Base-by-base conservation (phyloP, 768 basidiomycete species). In the Kockovaella imperatae region DNA sequence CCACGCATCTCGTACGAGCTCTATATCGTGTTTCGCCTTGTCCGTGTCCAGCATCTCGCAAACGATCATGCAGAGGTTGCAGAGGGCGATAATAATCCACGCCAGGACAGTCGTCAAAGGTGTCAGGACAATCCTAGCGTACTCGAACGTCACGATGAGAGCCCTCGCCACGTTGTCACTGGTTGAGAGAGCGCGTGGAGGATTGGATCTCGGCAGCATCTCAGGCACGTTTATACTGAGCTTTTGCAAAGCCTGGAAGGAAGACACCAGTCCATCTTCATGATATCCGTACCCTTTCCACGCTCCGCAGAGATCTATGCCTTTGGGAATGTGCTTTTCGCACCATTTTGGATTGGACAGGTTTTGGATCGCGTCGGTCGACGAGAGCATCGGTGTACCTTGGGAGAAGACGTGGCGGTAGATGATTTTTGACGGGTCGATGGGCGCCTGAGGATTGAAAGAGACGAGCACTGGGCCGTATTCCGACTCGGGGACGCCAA, bases 261-360 rank as follows among this genome's bases (percentile, higher is more conserved):
- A 35, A 23, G 35, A 38, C 18, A 39, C 38, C 24, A 25, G 40
- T 2, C 35, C 46, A 18, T 47, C 46, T 40, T 47, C 46, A 29
- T 47, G 46, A 23, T 23, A 30, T 14, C 46, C 46, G 11, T 30
- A 23, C 15, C 35, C 23, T 24, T n/a, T 32, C 46, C 46, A 47
- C 24, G 46, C 46, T 3, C 46, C 46, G 11, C 24, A 25, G 35
- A 47, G 20, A 11, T 6, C 6, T 7, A 42, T 11, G 31, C 31
- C 31, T 4, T 36, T 39, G 26, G 36, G 24, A 25, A 47, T 25
- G 13, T 24, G 25, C n/a, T n/a, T n/a, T n/a, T n/a, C n/a, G n/a
- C n/a, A n/a, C n/a, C n/a, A n/a, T n/a, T n/a, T n/a, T n/a, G n/a
- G n/a, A n/a, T n/a, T n/a, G n/a, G n/a, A n/a, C n/a, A n/a, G n/a